Evolutionary conservation across 2,329 filamentous ascomycete genomes (phyloP).

Genomic region (Fusarium fracticaudum): DNA sequence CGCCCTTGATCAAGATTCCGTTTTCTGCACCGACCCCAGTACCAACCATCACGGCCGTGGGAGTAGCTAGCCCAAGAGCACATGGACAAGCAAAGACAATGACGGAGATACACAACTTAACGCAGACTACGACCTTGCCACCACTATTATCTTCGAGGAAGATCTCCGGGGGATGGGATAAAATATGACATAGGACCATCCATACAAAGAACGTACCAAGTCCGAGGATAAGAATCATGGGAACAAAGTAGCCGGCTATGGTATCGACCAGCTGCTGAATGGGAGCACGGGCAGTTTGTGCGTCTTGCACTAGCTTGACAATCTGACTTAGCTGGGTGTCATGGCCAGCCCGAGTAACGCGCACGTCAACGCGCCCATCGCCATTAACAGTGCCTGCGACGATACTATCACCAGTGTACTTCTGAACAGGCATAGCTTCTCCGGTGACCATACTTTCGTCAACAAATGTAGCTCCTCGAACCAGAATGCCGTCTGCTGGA

Average conservation of each 20-base stretch:
- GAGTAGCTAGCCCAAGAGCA: slow-evolving; percentile 93
- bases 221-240: slow-evolving; percentile 85
- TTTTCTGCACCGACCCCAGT: slow-evolving; percentile 95
- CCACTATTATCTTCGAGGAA: slow-evolving; percentile 84
- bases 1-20: slow-evolving; percentile 96
- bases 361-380: slow-evolving; percentile 88
- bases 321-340: slow-evolving; percentile 98
- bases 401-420: slow-evolving; percentile 79
- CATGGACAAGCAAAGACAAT: slow-evolving; percentile 99
- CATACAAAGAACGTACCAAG: slow-evolving; percentile 86
- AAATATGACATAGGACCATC: slow-evolving; percentile 92
- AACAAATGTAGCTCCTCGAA: slow-evolving; percentile 89
- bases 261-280: slow-evolving; percentile 93
- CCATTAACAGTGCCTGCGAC: slow-evolving; percentile 97
- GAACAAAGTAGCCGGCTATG: slow-evolving; percentile 93
- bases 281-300: slow-evolving; percentile 91
- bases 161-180: slow-evolving; percentile 84
- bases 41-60: slow-evolving; percentile 98
- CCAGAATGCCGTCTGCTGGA: slow-evolving; percentile 88
- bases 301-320: slow-evolving; percentile 95
- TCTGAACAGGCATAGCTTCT: slow-evolving; percentile 94
- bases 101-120: slow-evolving; percentile 97
- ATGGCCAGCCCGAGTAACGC: slow-evolving; percentile 88
- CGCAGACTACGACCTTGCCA: slow-evolving; percentile 93
- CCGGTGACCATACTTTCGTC: slow-evolving; percentile 99